A percentile compares a stretch with the other conserved stretches of the same genome.
Evolutionary conservation across 768 basidiomycete genomes (phyloP).

Genomic region (Ephemerocybe angulata): DNA sequence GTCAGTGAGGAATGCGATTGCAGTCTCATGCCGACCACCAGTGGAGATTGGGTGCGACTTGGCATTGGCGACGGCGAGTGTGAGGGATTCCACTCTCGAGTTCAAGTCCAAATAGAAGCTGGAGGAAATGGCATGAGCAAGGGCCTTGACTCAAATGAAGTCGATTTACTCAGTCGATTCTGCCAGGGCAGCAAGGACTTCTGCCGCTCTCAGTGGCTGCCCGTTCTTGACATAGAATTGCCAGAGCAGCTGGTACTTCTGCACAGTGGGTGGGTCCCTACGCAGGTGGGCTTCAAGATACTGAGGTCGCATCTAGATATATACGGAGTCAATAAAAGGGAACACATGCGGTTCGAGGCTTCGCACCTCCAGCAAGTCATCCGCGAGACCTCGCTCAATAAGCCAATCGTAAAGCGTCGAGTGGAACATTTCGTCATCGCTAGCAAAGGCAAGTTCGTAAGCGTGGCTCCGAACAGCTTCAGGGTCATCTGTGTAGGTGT

Average conservation of each 20-base stretch:
- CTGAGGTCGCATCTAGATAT: constrained; percentile 68
- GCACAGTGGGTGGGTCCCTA: constrained; percentile 73
- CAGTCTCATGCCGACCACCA: constrained; percentile 76
- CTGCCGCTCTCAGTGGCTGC: constrained; percentile 82
- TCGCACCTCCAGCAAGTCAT: constrained; percentile 87
- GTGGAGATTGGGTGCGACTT: constrained; percentile 88
- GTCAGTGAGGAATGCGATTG: constrained; percentile 93
- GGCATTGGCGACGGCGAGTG: constrained; percentile 91
- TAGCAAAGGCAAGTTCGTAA: constrained; percentile 79
- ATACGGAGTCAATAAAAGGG: no score
- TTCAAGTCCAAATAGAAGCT: constrained; percentile 70
- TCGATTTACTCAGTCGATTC: constrained; percentile 73
- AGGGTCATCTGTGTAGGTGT: constrained; percentile 44
- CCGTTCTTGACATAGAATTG: constrained; percentile 95
- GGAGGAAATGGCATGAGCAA: constrained; percentile 1
- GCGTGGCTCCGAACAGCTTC: constrained; percentile 80
- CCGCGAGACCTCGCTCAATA: constrained; percentile 71
- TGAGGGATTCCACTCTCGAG: constrained; percentile 84
- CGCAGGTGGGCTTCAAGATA: constrained; percentile 88
- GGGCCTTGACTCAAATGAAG: neutral
- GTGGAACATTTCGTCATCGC: constrained; percentile 91
- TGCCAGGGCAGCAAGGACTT: constrained; percentile 77
- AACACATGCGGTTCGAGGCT: no score
- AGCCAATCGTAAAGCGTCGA: constrained; percentile 94
- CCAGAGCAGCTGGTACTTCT: constrained; percentile 90